Evolutionary conservation across 2,329 filamentous ascomycete genomes (phyloP).

Genomic region (Colletotrichum tropicale): DNA sequence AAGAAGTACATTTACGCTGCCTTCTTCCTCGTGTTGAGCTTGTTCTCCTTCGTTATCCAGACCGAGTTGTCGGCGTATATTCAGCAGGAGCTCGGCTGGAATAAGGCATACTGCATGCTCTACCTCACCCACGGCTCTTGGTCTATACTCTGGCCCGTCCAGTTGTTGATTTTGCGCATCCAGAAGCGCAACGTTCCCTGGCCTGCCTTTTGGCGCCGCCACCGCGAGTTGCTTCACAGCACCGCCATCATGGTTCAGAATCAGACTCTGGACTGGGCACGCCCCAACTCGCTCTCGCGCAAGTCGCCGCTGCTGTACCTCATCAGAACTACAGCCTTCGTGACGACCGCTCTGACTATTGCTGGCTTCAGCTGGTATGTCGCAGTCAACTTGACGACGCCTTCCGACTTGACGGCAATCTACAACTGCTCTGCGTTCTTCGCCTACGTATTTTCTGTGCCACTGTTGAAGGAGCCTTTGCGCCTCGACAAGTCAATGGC

Average conservation of each 20-base stretch:
- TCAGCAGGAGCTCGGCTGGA: conserved; percentile 89
- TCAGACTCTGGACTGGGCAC: conserved; percentile 71
- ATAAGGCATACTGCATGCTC: conserved; percentile 99
- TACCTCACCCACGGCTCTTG: conserved; percentile 97
- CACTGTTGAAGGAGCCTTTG: conserved; percentile 83
- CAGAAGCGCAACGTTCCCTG: conserved; percentile 82
- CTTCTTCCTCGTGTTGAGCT: conserved; percentile 80
- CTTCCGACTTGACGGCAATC: conserved; percentile 93
- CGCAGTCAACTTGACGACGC: conserved; percentile 90
- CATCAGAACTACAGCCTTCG: conserved; percentile 75
- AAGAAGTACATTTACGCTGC: conserved; percentile 88
- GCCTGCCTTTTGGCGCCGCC: conserved; percentile 80
- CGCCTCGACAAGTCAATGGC: conserved; percentile 85
- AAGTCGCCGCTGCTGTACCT: conserved; percentile 69
- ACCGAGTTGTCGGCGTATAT: conserved; percentile 96
- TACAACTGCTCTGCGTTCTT: conserved; percentile 99
- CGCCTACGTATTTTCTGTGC: conserved; percentile 95
- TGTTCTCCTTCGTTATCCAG: conserved; percentile 90
- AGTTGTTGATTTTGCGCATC: conserved; percentile 79
- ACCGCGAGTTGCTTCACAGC: conserved; percentile 53
- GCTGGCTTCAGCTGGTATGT: conserved; percentile 96
- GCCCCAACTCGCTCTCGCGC: conserved; percentile 37
- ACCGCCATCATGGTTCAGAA: conserved; percentile 84
- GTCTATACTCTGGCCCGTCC: conserved; percentile 85
- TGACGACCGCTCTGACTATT: conserved; percentile 86